Base-by-base conservation (phyloP, 306 rosid genomes). In the Hylodesmum podocarpum region DNA sequence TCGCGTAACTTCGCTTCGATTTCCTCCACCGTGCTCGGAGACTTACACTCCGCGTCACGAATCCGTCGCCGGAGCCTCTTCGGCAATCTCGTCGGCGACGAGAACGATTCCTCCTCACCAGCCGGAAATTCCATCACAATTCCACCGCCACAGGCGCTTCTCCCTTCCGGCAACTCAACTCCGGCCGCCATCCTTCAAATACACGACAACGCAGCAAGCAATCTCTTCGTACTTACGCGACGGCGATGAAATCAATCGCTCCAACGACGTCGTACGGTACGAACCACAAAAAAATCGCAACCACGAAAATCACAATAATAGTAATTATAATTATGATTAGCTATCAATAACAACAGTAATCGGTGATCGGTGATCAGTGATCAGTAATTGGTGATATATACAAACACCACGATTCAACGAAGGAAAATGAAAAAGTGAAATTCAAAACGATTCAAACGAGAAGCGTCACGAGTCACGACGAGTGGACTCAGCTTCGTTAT, bases 1-100 rank as follows among this genome's bases (percentile, higher is more conserved):
- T 79, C 86, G 33, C 91, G 93, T 33, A 92, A 97, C 88, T 88
- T 95, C 69, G 97, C 85, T 70, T 95, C 88, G 68, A 95, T 95
- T 81, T 90, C 91, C 76, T 92, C 98, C 70, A 80, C 93, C 73
- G 97, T 84, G 76, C 83, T 70, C 44, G 97, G 92, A 5, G 89
- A 81, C 99, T 89, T 92, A 67, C 83, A 81, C 84, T 88, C 96
- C 41, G 82, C 12, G 37, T 67, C 84, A 34, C 73, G 54, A 62
- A 92, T 91, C 83, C 98, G 70, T 65, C 89, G 89, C 14, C 86
- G 86, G 72, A 95, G 96, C 47, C 99, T 70, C 53, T 78, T 86
- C 19, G 98, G 98, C 3, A 95, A 76, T 40, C 86, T 87, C n/a
- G 90, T 78, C 69, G 97, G 83, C 75, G 92, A 85, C 22, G 80